A percentile compares a stretch with the other conserved stretches of the same genome.
Conservation (phyloP, 2,329 filamentous ascomycete genomes). For the Colletotrichum euphorbiae region DNA sequence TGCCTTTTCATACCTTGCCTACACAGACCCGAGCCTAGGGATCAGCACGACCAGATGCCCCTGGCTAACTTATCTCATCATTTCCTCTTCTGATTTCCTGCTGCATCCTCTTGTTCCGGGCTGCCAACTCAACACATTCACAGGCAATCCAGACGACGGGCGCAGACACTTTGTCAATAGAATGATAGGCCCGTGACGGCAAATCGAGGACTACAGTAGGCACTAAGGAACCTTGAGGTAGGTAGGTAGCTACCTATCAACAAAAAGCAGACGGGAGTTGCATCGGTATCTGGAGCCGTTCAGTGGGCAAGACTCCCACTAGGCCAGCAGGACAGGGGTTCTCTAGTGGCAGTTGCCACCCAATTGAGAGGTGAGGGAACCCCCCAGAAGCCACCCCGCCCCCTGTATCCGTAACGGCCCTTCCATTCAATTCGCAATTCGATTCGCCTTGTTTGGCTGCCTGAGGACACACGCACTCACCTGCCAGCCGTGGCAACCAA, state of each 20-base stretch:
- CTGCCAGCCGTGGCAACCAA: conserved; percentile 20
- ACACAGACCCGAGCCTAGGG: neutral
- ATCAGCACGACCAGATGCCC: conserved; percentile 14
- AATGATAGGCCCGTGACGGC: neutral
- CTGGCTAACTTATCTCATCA: conserved; percentile 23
- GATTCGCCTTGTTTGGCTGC: conserved; percentile 37
- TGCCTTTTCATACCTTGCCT: neutral
- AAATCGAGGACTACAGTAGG: too few species aligned
- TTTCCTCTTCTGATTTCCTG: neutral
- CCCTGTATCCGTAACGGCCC: conserved; percentile 40
- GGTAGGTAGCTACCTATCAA: too few species aligned
- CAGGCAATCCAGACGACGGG: neutral
- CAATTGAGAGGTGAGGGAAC: conserved; percentile 36
- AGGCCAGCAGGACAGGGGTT: conserved; percentile 30
- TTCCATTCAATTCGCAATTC: conserved; percentile 34
- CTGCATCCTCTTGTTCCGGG: conserved; percentile 1
- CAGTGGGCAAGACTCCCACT: conserved; percentile 32
- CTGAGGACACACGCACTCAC: conserved; percentile 36
- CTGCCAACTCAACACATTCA: neutral
- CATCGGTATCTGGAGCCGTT: conserved; percentile 16
- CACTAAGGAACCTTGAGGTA: neutral
- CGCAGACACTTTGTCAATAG: too few species aligned
- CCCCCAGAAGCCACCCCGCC: conserved; percentile 33
- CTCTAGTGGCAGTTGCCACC: conserved; percentile 33
- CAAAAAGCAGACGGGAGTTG: conserved; percentile 8